Evolutionary conservation across 148 eudicot species (phyloP), one percentile per base, ranked within the genome.

Genomic region (Rhododendron mucronatum): DNA sequence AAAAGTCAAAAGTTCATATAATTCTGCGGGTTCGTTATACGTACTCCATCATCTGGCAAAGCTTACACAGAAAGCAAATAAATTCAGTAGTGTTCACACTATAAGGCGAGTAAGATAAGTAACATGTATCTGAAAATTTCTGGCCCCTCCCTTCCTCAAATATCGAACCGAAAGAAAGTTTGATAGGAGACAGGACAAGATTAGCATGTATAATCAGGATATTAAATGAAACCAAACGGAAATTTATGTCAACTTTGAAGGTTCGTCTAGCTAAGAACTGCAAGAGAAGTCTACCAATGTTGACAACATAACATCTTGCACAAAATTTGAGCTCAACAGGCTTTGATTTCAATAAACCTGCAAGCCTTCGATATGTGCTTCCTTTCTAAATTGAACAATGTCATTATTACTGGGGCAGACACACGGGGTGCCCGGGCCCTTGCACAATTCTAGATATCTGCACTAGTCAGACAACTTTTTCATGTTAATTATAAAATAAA

Each of bases 261-360:
- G 15, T 45, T 47, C 57, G 6, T 79, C 82, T 13, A 48, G 39
- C 59, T 79, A 78, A 78, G 13, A 78, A 21, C 23, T 33, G 51
- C 51, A 20, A 78, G 81, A 78, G 6, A 21, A 23, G 71, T n/a
- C 50, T 21, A 44, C 15, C 81, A 78, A 44, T 45, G 51, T 23
- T 21, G 50, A 78, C 50, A 65, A 65, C 14, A 21, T 10, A 41
- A 78, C 28, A 78, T 44, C 16, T 78, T 39, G 80, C 82, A 79
- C 59, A 47, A 21, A 53, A 47, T 79, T 45, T 79, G 35, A 79
- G 55, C 82, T 80, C 82, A 80, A 80, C 59, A 80, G 82, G 82
- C 76, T 71, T 33, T 71, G 76, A 71, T 71, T 71, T 30, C 41
- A 71, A 71, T 33, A 71, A 33, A 33, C 76, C 41, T 71, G 76